Conservation (phyloP, 1,284 basidiomycete genomes). For the Apiotrichum porosum region DNA sequence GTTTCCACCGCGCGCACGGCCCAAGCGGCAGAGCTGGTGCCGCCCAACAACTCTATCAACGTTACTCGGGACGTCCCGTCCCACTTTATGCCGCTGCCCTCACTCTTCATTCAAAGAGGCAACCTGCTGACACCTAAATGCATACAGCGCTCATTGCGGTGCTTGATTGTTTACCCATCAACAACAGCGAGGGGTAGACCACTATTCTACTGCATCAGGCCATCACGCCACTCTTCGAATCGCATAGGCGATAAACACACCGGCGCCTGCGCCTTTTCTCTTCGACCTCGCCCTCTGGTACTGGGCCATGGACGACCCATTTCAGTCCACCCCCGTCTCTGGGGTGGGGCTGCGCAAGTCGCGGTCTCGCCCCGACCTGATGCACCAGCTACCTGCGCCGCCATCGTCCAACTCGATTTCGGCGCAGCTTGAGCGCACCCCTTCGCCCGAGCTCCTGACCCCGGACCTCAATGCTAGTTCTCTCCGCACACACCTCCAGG, state of each 20-base stretch:
- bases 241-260: not conserved
- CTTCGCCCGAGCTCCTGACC: conserved; percentile 12
- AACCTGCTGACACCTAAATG: too few species aligned
- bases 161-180: too few species aligned
- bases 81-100: too few species aligned
- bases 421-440: conserved; percentile 15
- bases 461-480: conserved; percentile 26
- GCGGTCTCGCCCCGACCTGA: conserved; percentile 39
- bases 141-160: too few species aligned
- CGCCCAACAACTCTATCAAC: too few species aligned
- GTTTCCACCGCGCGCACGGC: too few species aligned
- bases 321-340: conserved; percentile 17
- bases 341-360: conserved; percentile 17
- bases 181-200: too few species aligned
- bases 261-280: not conserved
- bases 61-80: too few species aligned
- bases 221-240: too few species aligned
- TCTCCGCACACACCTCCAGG: conserved; percentile 58
- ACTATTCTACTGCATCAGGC: too few species aligned
- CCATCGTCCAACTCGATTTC: conserved; percentile 24
- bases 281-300: not conserved
- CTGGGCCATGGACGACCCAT: conserved; percentile 34
- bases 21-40: too few species aligned
- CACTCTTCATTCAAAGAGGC: too few species aligned
- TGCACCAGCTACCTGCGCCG: conserved; percentile 29